Percentiles rank a stretch among this genome's conserved stretches.
phyloP scores from a whole-genome alignment of 2,329 filamentous ascomycete genomes.

The Fonsecaea erecta region DNA sequence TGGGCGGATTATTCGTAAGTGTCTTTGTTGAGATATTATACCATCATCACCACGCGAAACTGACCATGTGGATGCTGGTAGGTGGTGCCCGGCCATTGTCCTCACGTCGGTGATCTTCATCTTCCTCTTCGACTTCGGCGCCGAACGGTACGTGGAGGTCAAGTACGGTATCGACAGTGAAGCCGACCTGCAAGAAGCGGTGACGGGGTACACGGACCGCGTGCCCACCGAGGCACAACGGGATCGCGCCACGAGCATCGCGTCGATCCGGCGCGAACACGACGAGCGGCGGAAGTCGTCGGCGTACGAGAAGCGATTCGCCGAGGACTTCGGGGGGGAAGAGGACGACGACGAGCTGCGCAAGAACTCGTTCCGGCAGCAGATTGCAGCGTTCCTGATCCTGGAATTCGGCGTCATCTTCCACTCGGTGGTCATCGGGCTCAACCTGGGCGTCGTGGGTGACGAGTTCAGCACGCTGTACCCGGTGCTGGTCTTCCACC shows the following conservation, averaged over 20 bases:
- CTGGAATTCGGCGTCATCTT: slow-evolving; percentile 67
- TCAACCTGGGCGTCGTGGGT: slow-evolving; percentile 64
- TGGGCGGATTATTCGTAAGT: slow-evolving; percentile 47
- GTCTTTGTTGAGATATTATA: not conserved
- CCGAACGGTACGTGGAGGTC: slow-evolving; percentile 57
- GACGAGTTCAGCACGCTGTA: slow-evolving; percentile 63
- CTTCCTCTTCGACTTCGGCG: slow-evolving; percentile 58
- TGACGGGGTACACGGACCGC: slow-evolving; percentile 26
- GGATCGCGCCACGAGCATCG: slow-evolving; percentile 6
- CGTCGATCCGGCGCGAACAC: slow-evolving; percentile 18
- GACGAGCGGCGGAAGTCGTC: slow-evolving; percentile 14
- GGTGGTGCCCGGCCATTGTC: slow-evolving; percentile 59
- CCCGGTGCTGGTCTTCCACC: slow-evolving; percentile 66
- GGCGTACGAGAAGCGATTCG: slow-evolving; percentile 22
- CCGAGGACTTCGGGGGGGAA: slow-evolving; percentile 15
- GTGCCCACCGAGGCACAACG: slow-evolving; percentile 2
- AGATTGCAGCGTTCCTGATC: slow-evolving; percentile 50
- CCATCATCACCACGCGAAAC: not conserved
- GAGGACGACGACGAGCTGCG: slow-evolving; percentile 35
- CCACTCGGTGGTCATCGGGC: slow-evolving; percentile 67
- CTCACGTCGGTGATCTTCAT: slow-evolving; percentile 55
- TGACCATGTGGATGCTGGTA: not conserved
- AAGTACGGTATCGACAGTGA: slow-evolving; percentile 49
- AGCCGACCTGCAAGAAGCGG: slow-evolving; percentile 34
- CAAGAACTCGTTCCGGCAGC: slow-evolving; percentile 46